Evolutionary conservation across 2,329 filamentous ascomycete genomes (phyloP).

Genomic region (Colletotrichum agaves): DNA sequence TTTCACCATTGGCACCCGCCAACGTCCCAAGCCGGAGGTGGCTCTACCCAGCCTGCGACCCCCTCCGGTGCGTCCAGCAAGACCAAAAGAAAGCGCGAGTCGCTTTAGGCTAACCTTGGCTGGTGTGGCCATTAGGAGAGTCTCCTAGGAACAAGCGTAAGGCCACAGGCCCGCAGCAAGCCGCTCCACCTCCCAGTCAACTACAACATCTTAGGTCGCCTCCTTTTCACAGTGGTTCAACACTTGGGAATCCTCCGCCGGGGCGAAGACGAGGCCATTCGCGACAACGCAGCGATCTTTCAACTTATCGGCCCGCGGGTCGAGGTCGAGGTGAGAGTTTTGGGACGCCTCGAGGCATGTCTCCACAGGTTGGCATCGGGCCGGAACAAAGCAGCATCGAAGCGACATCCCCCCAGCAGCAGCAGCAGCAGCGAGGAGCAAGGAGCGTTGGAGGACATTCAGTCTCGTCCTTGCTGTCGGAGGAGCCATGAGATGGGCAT

Average conservation of each 20-base stretch:
- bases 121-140: conserved; percentile 66
- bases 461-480: conserved; percentile 57
- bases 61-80: conserved; percentile 76
- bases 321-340: conserved; percentile 50
- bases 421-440: conserved; percentile 38
- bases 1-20: conserved; percentile 96
- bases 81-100: conserved; percentile 59
- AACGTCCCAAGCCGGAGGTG: conserved; percentile 67
- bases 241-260: conserved; percentile 63
- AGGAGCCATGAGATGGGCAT: conserved; percentile 46
- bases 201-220: conserved; percentile 62
- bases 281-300: conserved; percentile 73
- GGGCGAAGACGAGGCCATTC: conserved; percentile 69
- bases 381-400: conserved; percentile 44
- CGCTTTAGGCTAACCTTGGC: conserved; percentile 52
- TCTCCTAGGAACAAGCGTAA: conserved; percentile 86
- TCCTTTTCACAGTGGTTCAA: conserved; percentile 60
- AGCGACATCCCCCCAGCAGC: conserved; percentile 39
- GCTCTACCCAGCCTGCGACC: conserved; percentile 74
- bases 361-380: conserved; percentile 47
- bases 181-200: conserved; percentile 56
- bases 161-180: conserved; percentile 66
- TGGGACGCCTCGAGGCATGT: conserved; percentile 48
- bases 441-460: conserved; percentile 46
- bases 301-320: conserved; percentile 56